Percentiles rank a stretch among this genome's conserved stretches.
Conservation (phyloP, 2,329 filamentous ascomycete genomes). For the Cryphonectria carpinicola region DNA sequence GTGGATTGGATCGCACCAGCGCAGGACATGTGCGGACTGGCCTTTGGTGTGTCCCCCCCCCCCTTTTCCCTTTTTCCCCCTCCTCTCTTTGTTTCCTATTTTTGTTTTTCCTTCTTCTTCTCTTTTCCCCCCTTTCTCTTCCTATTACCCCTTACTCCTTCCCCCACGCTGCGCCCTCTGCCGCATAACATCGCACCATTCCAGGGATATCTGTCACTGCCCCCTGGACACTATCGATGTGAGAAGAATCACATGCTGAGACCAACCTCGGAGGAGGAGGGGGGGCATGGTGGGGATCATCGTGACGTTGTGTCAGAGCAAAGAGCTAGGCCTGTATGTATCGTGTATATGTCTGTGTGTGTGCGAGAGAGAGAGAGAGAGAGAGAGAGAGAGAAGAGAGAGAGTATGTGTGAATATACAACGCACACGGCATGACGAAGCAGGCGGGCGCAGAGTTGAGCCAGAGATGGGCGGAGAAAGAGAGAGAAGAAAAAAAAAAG, state of each 20-base stretch:
- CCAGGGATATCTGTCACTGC: not conserved
- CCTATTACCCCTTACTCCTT: not conserved
- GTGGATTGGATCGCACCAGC: not conserved
- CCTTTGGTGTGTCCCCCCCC: not conserved
- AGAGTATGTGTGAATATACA: not conserved
- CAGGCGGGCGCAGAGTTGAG: conserved; percentile 26
- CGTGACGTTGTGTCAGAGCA: not conserved
- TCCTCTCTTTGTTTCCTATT: not conserved
- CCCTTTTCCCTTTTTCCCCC: no score
- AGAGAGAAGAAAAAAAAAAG: not conserved
- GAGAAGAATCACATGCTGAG: conserved; percentile 2
- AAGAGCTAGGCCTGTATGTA: no score
- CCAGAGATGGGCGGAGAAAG: not conserved
- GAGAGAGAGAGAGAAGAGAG: no score
- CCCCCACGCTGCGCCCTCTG: not conserved
- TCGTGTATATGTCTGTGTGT: not conserved
- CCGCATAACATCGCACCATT: not conserved
- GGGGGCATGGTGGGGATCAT: not conserved
- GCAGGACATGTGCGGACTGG: not conserved
- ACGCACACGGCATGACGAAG: not conserved
- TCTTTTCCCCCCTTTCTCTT: not conserved
- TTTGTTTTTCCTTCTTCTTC: not conserved
- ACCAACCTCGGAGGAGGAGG: not conserved
- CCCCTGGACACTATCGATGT: conserved; percentile 9
- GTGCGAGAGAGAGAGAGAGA: no score